phyloP scores from a whole-genome alignment of 495 filamentous ascomycete species.

The Xylaria palmicola region DNA sequence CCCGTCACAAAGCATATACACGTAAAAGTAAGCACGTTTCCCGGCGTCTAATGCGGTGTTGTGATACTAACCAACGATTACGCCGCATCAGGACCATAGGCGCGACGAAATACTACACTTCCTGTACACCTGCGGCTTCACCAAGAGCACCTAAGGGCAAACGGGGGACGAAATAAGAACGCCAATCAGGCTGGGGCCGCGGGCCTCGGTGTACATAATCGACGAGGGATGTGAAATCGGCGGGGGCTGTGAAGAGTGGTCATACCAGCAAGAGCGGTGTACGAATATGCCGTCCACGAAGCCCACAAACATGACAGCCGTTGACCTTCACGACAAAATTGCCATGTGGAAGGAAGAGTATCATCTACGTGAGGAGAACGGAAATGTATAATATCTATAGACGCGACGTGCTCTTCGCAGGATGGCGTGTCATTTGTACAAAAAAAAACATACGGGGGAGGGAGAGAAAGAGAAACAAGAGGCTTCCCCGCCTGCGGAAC shows the following conservation, averaged over 20 bases:
- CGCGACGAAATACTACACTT: slow-evolving; percentile 22
- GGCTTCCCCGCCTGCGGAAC: not conserved
- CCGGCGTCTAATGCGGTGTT: not conserved
- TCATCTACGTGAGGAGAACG: not conserved
- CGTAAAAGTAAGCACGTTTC: slow-evolving; percentile 48
- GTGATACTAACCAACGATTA: not conserved
- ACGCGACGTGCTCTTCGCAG: not conserved
- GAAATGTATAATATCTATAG: slow-evolving; percentile 17
- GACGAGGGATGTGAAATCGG: not conserved
- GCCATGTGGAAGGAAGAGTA: not conserved
- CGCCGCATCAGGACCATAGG: slow-evolving; percentile 18
- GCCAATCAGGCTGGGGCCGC: not conserved
- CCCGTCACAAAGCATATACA: slow-evolving; percentile 56
- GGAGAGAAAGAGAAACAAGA: not conserved
- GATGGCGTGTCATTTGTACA: slow-evolving; percentile 4
- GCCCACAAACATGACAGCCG: not conserved
- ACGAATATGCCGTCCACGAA: not conserved
- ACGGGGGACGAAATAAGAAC: not conserved
- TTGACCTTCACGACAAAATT: not conserved
- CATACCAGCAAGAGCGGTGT: not conserved
- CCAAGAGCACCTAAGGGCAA: not conserved
- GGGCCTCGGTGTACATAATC: not conserved
- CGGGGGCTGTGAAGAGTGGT: not conserved
- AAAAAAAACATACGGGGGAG: slow-evolving; percentile 1
- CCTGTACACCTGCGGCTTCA: slow-evolving; percentile 21